phyloP scores from a whole-genome alignment of 1,139 yeast species.

The Saccharomyces hybrid region DNA sequence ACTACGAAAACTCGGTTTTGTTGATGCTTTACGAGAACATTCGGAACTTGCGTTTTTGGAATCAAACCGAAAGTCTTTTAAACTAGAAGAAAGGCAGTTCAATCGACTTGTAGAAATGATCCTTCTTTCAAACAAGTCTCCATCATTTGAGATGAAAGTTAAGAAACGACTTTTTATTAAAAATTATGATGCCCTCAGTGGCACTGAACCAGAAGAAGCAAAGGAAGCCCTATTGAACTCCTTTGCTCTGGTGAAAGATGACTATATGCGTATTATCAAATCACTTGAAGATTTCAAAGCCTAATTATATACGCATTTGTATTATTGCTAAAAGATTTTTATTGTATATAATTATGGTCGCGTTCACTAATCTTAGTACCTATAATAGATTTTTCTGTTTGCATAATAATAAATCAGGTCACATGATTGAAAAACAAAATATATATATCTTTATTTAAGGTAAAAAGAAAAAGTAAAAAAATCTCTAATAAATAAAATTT shows the following conservation, averaged over 20 bases:
- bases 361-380: too few relatives aligned
- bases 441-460: too few relatives aligned
- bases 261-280: conserved; percentile 43
- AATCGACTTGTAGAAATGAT: conserved; percentile 71
- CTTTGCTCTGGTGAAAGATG: conserved; percentile 59
- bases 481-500: too few relatives aligned
- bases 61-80: conserved; percentile 34
- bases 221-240: conserved; percentile 71
- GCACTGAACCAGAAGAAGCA: conserved; percentile 50
- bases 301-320: too few relatives aligned
- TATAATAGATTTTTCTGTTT: too few relatives aligned
- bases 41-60: conserved; percentile 38
- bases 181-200: conserved; percentile 68
- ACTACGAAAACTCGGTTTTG: conserved; percentile 33
- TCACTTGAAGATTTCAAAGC: background rate
- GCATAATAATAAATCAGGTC: too few relatives aligned
- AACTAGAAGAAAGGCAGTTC: conserved; percentile 74
- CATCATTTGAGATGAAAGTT: conserved; percentile 44
- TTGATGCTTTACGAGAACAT: conserved; percentile 18
- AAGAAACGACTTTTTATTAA: conserved; percentile 67
- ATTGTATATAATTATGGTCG: too few relatives aligned
- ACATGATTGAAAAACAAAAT: too few relatives aligned
- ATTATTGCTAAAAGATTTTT: too few relatives aligned
- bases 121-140: conserved; percentile 38
- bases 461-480: too few relatives aligned